phyloP scores from a whole-genome alignment of 1,284 basidiomycete species.

The Veloboletus limbatus region DNA sequence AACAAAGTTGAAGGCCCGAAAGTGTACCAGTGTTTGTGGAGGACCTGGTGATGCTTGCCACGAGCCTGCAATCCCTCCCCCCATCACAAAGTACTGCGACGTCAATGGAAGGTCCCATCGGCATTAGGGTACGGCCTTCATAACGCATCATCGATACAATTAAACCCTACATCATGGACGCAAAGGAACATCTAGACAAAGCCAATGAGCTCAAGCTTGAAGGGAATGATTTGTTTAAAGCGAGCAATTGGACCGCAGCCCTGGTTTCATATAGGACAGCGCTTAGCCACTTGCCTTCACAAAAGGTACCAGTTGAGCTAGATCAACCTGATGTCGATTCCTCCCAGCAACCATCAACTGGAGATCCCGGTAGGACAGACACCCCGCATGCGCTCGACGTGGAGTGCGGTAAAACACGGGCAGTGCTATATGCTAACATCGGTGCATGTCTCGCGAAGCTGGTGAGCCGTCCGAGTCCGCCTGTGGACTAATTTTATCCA shows the following conservation, averaged over 20 bases:
- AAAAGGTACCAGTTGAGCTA: slow-evolving; percentile 21
- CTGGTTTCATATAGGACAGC: slow-evolving; percentile 60
- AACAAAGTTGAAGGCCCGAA: too few species aligned
- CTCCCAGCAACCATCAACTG: slow-evolving; percentile 18
- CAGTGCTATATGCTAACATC: slow-evolving; percentile 75
- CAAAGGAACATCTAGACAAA: slow-evolving; percentile 44
- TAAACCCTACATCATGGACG: slow-evolving; percentile 8
- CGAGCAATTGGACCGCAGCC: slow-evolving; percentile 61
- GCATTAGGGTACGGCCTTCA: slow-evolving; percentile 2
- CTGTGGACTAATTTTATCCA: slow-evolving; percentile 4
- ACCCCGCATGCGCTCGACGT: slow-evolving; percentile 33
- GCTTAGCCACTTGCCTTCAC: slow-evolving; percentile 55
- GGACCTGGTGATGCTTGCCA: too few species aligned
- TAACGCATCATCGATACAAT: neutral
- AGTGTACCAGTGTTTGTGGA: too few species aligned
- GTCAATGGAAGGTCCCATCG: neutral
- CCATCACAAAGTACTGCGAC: neutral
- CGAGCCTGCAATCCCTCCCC: too few species aligned
- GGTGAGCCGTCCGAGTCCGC: slow-evolving; percentile 41
- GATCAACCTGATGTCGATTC: slow-evolving; percentile 13
- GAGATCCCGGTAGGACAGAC: slow-evolving; percentile 9
- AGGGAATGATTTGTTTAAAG: slow-evolving; percentile 53
- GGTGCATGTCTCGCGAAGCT: slow-evolving; percentile 77
- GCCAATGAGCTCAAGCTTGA: slow-evolving; percentile 61
- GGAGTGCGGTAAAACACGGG: slow-evolving; percentile 55